Evolutionary conservation across 345 rosid genomes (phyloP), one percentile per base, ranked within the genome.

Genomic region (Populus simonii): DNA sequence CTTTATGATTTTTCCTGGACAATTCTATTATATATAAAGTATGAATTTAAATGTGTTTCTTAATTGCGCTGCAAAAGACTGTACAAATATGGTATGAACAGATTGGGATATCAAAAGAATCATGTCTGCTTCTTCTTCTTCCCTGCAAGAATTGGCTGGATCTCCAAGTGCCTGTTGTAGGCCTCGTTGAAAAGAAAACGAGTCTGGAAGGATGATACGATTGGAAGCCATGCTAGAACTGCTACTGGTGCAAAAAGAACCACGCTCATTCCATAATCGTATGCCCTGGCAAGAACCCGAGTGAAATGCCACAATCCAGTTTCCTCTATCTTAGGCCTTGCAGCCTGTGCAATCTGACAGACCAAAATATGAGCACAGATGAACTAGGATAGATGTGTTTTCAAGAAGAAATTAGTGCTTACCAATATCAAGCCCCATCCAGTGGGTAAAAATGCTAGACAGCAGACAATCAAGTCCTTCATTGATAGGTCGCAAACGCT

Each of bases 361-460:
- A 45, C 12, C 13, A 20, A 68, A 16, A 66, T 68, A 62, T 38
- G 23, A 63, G 33, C 9, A 23, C 9, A 4, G 67, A 47, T 47
- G 36, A 15, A 15, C 53, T 47, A 4, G 53, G 53, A 47, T 3
- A 13, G 18, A 47, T 47, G 53, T 47, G 18, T 47, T 47, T 47
- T 0, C 53, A 12, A 4, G 53, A 47, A 47, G 10, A 47, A 47
- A 3, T 47, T 3, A 47, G 62, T 29, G 43, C 87, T 83, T 87
- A 95, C 99, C 98, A 95, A 76, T 86, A 93, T 85, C 74, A 95
- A 85, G 76, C 99, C 98, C 99, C 99, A 95, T 72, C 97, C 99
- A 0, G 99, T 95, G 6, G 99, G 99, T 81, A 93, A 73, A 81
- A 95, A 95, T 3, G 98, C 99, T 67, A 95, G 86, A 84, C 93